phyloP scores from a whole-genome alignment of 768 basidiomycete species.

The Russula sp. region DNA sequence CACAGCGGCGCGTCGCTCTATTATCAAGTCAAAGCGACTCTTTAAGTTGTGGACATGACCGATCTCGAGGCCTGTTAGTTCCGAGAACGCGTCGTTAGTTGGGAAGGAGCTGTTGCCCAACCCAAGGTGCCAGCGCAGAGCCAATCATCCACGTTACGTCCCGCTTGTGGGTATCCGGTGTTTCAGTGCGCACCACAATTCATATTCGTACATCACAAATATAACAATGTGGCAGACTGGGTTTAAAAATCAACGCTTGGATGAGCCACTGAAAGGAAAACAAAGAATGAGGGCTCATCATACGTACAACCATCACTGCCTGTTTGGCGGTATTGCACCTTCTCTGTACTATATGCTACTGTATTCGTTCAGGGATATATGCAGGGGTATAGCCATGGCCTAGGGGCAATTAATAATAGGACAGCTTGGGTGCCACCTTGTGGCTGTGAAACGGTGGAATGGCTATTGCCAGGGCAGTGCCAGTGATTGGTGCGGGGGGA shows the following conservation, averaged over 20 bases:
- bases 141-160: neutral
- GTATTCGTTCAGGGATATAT: too few relatives aligned
- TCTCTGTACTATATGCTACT: neutral
- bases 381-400: too few relatives aligned
- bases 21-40: neutral
- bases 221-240: neutral
- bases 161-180: neutral
- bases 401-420: too few relatives aligned
- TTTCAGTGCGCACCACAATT: neutral
- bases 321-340: neutral
- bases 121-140: neutral
- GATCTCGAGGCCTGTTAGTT: neutral
- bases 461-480: too few relatives aligned
- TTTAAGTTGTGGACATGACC: neutral
- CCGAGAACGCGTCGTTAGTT: neutral
- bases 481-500: too few relatives aligned
- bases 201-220: neutral
- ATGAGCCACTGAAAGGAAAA: constrained; percentile 2
- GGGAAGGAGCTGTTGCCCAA: neutral
- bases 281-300: neutral
- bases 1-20: neutral
- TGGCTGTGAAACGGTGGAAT: too few relatives aligned
- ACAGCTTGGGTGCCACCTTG: too few relatives aligned
- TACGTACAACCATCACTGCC: neutral
- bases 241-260: constrained; percentile 5